phyloP scores from a whole-genome alignment of 1,284 basidiomycete genomes.

The Vanrija pseudolonga region DNA sequence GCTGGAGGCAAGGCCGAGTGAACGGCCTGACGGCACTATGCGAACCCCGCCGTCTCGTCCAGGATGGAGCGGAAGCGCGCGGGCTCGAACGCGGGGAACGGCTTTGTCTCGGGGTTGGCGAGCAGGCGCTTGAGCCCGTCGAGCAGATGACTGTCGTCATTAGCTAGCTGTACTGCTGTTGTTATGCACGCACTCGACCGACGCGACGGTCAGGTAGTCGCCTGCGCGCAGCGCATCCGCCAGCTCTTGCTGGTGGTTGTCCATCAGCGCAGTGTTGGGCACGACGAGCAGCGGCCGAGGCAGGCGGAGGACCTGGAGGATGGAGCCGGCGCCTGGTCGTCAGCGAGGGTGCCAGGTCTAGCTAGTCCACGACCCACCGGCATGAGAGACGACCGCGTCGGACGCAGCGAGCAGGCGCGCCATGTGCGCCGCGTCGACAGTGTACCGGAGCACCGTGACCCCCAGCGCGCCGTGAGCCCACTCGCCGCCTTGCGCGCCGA shows the following conservation, averaged over 20 bases:
- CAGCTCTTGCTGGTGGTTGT: slow-evolving; percentile 91
- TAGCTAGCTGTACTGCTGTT: background rate
- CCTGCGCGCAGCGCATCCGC: slow-evolving; percentile 64
- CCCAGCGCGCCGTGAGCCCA: slow-evolving; percentile 51
- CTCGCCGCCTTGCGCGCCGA: slow-evolving; percentile 13
- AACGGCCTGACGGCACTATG: background rate
- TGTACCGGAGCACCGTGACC: slow-evolving; percentile 68
- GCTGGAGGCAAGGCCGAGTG: background rate
- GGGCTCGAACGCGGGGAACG: slow-evolving; percentile 20
- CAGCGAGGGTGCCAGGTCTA: slow-evolving; percentile 1
- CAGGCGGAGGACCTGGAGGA: slow-evolving; percentile 74
- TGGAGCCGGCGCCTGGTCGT: slow-evolving; percentile 88
- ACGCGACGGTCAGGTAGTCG: slow-evolving; percentile 63
- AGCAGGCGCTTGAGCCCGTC: slow-evolving; percentile 2
- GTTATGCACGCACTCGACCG: slow-evolving; percentile 36
- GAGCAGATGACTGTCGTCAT: slow-evolving; percentile 1
- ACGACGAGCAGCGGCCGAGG: slow-evolving; percentile 72
- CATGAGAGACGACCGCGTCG: slow-evolving; percentile 85
- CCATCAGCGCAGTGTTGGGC: slow-evolving; percentile 81
- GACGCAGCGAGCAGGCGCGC: slow-evolving; percentile 62
- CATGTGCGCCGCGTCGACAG: slow-evolving; percentile 56
- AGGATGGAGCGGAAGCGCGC: slow-evolving; percentile 10
- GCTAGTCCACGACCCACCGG: slow-evolving; percentile 59
- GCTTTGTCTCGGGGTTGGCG: background rate
- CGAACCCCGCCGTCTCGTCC: slow-evolving; percentile 14